Evolutionary conservation across 129 eudicot genomes (phyloP), one percentile per base, ranked within the genome.

Genomic region (Tagetes patula): DNA sequence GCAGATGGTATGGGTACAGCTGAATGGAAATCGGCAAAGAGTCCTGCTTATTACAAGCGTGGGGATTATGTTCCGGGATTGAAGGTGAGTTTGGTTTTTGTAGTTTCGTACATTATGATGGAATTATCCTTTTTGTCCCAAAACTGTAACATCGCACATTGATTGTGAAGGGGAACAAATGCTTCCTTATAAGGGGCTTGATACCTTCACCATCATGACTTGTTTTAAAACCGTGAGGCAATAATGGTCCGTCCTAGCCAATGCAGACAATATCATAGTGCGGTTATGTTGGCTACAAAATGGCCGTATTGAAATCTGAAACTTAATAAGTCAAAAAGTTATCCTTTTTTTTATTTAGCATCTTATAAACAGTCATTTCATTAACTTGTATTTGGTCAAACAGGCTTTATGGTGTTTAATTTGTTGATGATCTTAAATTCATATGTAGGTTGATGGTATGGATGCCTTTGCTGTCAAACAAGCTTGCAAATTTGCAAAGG

Each of bases 1-100:
- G 66, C 85, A 95, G 99, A 95, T 88, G 99, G 99, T 58, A 95
- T 95, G 99, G 99, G 99, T 9, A 95, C 99, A 6, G 99, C 99
- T 1, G 99, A 91, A 79, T 95, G 99, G 99, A 90, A 97, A 77
- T 94, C 99, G 42, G 96, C 99, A 13, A 95, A 90, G 88, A 90
- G 94, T 84, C 97, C 99, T 42, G 80, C 96, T 65, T 95, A 95
- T 79, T 95, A 88, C 84, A 95, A 95, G 85, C 86, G 99, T 76
- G 99, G 99, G 36, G 99, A 95, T 79, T 95, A 95, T 80, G 99
- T 95, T 83, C 99, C 99, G 48, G 99, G 99, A 12, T 79, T 90
- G 82, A 95, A 91, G 99, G 99, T 88, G 73, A 75, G 55, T 61
- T 67, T 69, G 9, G 62, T 54, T 6, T 5, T 39, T 52, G 7